These are phyloP conservation scores for Fusarium coffeatum DNA, from an alignment of 2,329 filamentous ascomycete genomes.

Conservation along the genomic window DNA sequence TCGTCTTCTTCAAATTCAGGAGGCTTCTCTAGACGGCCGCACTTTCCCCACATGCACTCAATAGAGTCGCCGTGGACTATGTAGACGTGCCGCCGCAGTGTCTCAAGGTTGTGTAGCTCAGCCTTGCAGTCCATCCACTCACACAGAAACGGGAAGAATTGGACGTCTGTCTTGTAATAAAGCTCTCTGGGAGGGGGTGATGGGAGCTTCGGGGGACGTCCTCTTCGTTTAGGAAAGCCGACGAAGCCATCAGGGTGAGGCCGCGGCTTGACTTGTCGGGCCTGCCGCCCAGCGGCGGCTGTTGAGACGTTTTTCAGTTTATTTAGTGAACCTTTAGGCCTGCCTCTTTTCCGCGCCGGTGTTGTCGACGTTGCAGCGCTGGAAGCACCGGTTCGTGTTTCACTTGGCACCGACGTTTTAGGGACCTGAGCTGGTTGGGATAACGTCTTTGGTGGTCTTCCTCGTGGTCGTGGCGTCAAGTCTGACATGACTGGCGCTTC, in stretches of 20 bases:
- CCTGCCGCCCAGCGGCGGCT: slow-evolving; percentile 38
- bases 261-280: slow-evolving; percentile 47
- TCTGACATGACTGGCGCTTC: slow-evolving; percentile 37
- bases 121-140: slow-evolving; percentile 70
- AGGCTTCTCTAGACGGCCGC: slow-evolving; percentile 35
- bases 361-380: slow-evolving; percentile 19
- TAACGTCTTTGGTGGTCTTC: slow-evolving; percentile 20
- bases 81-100: slow-evolving; percentile 65
- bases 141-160: slow-evolving; percentile 66
- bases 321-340: slow-evolving; percentile 60
- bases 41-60: slow-evolving; percentile 51
- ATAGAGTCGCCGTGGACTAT: slow-evolving; percentile 58
- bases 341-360: slow-evolving; percentile 49
- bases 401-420: slow-evolving; percentile 1
- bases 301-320: slow-evolving; percentile 45
- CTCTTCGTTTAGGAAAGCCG: slow-evolving; percentile 53
- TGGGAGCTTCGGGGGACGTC: slow-evolving; percentile 56
- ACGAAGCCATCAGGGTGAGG: slow-evolving; percentile 39
- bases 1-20: slow-evolving; percentile 52
- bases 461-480: slow-evolving; percentile 34
- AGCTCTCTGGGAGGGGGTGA: slow-evolving; percentile 55
- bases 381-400: slow-evolving; percentile 1
- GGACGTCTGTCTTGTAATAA: slow-evolving; percentile 57
- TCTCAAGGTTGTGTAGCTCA: slow-evolving; percentile 71
- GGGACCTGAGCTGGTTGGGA: slow-evolving; percentile 6